Percentiles rank a stretch among this genome's conserved stretches.
Evolutionary conservation across 257 asterid genomes (phyloP).

Genomic region (Galeopsis tetrahit): DNA sequence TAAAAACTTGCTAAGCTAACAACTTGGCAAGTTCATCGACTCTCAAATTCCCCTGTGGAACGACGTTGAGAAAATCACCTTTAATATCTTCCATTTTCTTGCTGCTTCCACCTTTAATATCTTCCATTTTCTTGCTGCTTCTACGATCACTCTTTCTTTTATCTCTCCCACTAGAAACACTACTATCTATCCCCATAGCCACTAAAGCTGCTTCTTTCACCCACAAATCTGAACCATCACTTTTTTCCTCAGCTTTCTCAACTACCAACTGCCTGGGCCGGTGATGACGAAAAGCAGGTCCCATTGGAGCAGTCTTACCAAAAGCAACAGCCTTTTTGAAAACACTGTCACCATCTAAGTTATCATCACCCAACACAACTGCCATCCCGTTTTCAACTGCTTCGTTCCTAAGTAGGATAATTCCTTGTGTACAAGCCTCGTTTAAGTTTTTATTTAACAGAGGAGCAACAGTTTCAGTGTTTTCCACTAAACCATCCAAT

Average conservation of each 20-base stretch:
- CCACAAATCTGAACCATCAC: slow-evolving; percentile 36
- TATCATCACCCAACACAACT: slow-evolving; percentile 54
- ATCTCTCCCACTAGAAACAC: slow-evolving; percentile 38
- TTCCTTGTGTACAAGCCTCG: slow-evolving; percentile 43
- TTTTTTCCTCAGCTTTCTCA: slow-evolving; percentile 41
- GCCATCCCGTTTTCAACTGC: slow-evolving; percentile 84
- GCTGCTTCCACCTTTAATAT: slow-evolving; percentile 44
- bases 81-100: slow-evolving; percentile 51
- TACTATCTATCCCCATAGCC: slow-evolving; percentile 33
- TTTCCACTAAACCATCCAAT: slow-evolving; percentile 34
- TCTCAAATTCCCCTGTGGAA: slow-evolving; percentile 69
- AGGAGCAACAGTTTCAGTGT: slow-evolving; percentile 24
- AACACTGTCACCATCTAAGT: slow-evolving; percentile 69
- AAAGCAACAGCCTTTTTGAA: slow-evolving; percentile 59
- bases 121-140: slow-evolving; percentile 49
- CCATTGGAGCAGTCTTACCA: slow-evolving; percentile 69
- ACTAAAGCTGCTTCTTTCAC: slow-evolving; percentile 38
- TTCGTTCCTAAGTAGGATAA: slow-evolving; percentile 55
- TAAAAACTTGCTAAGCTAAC: slow-evolving; percentile 42
- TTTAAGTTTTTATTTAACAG: slow-evolving; percentile 17
- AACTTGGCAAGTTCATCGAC: slow-evolving; percentile 94
- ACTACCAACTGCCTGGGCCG: slow-evolving; percentile 41
- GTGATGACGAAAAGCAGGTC: slow-evolving; percentile 57
- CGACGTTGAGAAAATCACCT: slow-evolving; percentile 58
- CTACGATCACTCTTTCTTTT: slow-evolving; percentile 37